Conservation (phyloP, 768 basidiomycete species). For the Termitomyces sp. region DNA sequence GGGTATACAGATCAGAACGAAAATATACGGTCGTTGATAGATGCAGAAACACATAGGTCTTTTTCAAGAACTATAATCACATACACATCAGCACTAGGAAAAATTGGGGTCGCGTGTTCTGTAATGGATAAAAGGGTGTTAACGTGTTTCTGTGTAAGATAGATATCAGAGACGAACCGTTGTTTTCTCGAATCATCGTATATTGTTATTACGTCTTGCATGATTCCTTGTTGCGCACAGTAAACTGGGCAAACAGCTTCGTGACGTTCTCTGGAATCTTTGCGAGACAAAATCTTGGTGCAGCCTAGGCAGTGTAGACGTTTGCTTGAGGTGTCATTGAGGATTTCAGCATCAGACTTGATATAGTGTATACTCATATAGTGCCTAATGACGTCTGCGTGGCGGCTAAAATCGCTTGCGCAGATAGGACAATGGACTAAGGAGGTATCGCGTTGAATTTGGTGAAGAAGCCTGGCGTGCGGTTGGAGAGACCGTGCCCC, state of each 20-base stretch:
- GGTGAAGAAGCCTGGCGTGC: not conserved
- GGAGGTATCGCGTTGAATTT: conserved; percentile 4
- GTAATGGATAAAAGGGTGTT: not conserved
- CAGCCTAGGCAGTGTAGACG: conserved; percentile 11
- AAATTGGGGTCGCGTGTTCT: not conserved
- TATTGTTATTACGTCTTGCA: not conserved
- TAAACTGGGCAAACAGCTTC: conserved; percentile 6
- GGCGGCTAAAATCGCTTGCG: conserved; percentile 2
- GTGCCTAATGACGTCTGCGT: conserved; percentile 11
- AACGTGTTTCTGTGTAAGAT: not conserved
- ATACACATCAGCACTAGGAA: not conserved
- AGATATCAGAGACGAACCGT: not conserved
- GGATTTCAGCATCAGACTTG: conserved; percentile 6
- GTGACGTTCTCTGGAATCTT: conserved; percentile 11
- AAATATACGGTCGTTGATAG: not conserved
- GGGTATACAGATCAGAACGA: not conserved
- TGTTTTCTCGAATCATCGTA: not conserved
- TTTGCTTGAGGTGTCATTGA: conserved; percentile 6
- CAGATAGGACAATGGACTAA: conserved; percentile 4
- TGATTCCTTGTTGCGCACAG: not conserved
- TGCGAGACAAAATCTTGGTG: conserved; percentile 11
- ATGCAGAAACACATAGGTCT: not conserved
- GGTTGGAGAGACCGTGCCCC: not conserved
- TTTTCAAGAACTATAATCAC: not conserved
- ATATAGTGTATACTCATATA: conserved; percentile 2